These are phyloP conservation scores for Tylopilus sp. DNA, from an alignment of 1,284 basidiomycete genomes.

Conservation along the genomic window DNA sequence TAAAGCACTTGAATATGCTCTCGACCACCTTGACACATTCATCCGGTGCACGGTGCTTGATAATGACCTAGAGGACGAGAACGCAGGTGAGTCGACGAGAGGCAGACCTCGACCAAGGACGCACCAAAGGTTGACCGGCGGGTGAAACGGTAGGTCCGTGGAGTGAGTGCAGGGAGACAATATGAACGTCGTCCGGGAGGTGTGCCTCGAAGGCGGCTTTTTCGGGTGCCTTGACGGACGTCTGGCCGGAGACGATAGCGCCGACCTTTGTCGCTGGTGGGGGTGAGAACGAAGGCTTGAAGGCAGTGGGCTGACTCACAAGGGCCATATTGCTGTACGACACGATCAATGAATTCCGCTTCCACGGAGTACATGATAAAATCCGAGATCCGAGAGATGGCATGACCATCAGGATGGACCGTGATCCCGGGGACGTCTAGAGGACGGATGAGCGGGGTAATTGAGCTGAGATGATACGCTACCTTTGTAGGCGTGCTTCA, in stretches of 20 bases:
- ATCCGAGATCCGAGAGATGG: constrained; percentile 81
- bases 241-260: constrained; percentile 93
- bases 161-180: constrained; percentile 92
- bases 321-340: constrained; percentile 88
- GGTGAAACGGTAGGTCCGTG: constrained; percentile 93
- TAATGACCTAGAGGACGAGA: constrained; percentile 66
- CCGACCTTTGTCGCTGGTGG: constrained; percentile 82
- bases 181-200: constrained; percentile 82
- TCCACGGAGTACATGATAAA: constrained; percentile 94
- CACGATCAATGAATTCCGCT: constrained; percentile 81
- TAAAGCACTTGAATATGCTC: constrained; percentile 77
- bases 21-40: constrained; percentile 79
- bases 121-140: constrained; percentile 87
- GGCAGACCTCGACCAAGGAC: constrained; percentile 22
- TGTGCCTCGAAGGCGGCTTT: constrained; percentile 86
- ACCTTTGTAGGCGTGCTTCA: constrained; percentile 68
- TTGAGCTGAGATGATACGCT: background rate
- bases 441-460: constrained; percentile 1
- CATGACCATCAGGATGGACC: constrained; percentile 76
- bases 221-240: constrained; percentile 96
- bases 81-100: background rate
- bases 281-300: background rate
- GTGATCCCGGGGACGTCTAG: constrained; percentile 55
- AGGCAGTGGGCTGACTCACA: constrained; percentile 51
- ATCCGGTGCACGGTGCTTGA: constrained; percentile 80